Evolutionary conservation across 2,329 filamentous ascomycete species (phyloP).

Genomic region (Aspergillus sp.): DNA sequence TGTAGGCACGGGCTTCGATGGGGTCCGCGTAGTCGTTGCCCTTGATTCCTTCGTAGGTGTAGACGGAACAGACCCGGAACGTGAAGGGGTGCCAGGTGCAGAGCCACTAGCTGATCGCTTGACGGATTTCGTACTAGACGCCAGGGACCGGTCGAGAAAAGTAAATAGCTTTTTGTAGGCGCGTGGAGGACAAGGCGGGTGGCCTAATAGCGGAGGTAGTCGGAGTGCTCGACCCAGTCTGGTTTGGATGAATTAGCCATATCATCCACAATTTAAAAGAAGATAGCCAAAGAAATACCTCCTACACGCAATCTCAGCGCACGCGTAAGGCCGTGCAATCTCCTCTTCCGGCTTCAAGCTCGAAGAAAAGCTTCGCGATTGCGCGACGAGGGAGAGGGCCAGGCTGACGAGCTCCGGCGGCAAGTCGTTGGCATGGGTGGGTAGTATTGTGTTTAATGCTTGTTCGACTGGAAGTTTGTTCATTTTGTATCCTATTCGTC

Average conservation of each 20-base stretch:
- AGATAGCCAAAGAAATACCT: slow-evolving; percentile 43
- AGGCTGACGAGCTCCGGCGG: slow-evolving; percentile 63
- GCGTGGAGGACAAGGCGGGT: slow-evolving; percentile 68
- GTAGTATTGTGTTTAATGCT: slow-evolving; percentile 63
- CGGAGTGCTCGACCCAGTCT: slow-evolving; percentile 69
- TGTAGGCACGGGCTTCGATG: slow-evolving; percentile 22
- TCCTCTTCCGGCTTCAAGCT: slow-evolving; percentile 79
- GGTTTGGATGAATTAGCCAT: not conserved
- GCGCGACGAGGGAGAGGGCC: slow-evolving; percentile 64
- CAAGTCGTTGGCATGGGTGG: slow-evolving; percentile 59
- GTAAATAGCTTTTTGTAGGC: slow-evolving; percentile 77
- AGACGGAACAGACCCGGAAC: slow-evolving; percentile 25
- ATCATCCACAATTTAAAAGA: not conserved
- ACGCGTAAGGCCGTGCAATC: slow-evolving; percentile 73
- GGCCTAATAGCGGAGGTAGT: slow-evolving; percentile 65
- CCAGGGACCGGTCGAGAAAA: slow-evolving; percentile 67
- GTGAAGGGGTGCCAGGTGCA: slow-evolving; percentile 24
- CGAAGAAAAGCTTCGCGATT: slow-evolving; percentile 68
- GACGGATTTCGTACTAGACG: slow-evolving; percentile 23
- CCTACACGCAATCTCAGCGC: slow-evolving; percentile 83
- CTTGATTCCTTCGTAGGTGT: slow-evolving; percentile 28
- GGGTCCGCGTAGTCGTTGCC: slow-evolving; percentile 12
- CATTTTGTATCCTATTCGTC: slow-evolving; percentile 42
- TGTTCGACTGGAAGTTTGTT: slow-evolving; percentile 63
- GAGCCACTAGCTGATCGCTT: slow-evolving; percentile 28